Evolutionary conservation across 176 grass and related monocot genomes (phyloP), one percentile per base, ranked within the genome.

Genomic region (Neostapfia colusana): DNA sequence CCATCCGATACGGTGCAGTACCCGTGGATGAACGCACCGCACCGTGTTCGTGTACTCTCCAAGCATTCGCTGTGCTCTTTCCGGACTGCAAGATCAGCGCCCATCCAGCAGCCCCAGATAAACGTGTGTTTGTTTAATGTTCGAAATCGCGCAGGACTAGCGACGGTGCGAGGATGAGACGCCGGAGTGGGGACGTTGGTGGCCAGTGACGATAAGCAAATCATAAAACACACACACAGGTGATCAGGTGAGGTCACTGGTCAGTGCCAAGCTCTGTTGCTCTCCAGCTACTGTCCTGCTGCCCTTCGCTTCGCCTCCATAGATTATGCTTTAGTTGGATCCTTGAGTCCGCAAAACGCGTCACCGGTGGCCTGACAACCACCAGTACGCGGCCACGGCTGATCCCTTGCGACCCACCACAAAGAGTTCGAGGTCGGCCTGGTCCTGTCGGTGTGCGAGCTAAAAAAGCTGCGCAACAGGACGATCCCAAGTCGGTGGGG

Each of bases 241-340:
- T n/a, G n/a, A n/a, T n/a, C n/a, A n/a, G n/a, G n/a, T n/a, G n/a
- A n/a, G n/a, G n/a, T n/a, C n/a, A n/a, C n/a, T n/a, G 28, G 41
- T 63, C 74, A 76, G 59, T 64, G 59, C 41, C 62, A 2, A 35
- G 41, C 40, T 62, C 73, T 31, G 24, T 62, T 60, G 21, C 37
- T 26, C 3, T 48, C 67, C 16, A 27, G 68, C 68, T 70, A 42
- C 65, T 0, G n/a, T 21, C 9, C 65, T 43, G 6, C 43, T 26
- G 24, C 24, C 10, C 3, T 25, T 18, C 4, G 46, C 15, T n/a
- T 55, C 21, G 7, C 9, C 1, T 57, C 9, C 8, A 56, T 56
- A 56, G 25, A 57, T 21, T 4, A 57, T 24, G 54, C n/a, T 57
- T 5, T 57, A 9, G 54, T 57, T 57, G 54, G 20, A 21, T 21